Base-by-base conservation (phyloP, 108 stramenopile genomes). In the Cyclotella sp. region DNA sequence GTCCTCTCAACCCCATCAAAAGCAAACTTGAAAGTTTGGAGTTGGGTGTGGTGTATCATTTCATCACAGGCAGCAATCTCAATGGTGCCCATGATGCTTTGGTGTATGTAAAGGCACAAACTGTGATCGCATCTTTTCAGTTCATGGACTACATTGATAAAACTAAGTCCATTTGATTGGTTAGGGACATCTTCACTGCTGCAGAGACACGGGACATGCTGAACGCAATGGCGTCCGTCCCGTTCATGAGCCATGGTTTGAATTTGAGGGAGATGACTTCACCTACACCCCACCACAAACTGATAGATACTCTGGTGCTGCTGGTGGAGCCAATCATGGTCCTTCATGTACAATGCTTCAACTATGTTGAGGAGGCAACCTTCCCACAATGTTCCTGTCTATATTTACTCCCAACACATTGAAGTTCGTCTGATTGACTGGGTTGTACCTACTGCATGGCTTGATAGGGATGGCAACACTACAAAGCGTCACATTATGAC, bases 391-490 rank as follows among this genome's bases (percentile, higher is more conserved):
- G 44, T 45, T 45, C 44, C 44, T 45, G 44, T 45, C 53, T n/a
- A n/a, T n/a, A n/a, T n/a, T n/a, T n/a, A n/a, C n/a, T n/a, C n/a
- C n/a, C n/a, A n/a, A n/a, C n/a, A 54, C n/a, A 54, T 19, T n/a
- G n/a, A 54, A 8, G 21, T 19, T 16, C n/a, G 8, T 54, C 8
- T 12, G n/a, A n/a, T 45, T 21, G 53, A 54, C n/a, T 54, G 53
- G 53, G 53, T 54, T 8, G 53, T 60, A n/a, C 59, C 59, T 60
- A n/a, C 30, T 9, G 9, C 7, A 5, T 24, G 66, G 14, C 18
- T 30, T 7, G 47, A 68, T 51, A 30, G 47, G 9, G 66, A 68
- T 51, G 66, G 66, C 21, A 44, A 44, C 8, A 15, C 9, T 9
- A 49, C 22, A 9, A 22, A 39, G 18, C 26, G 21, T 3, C 46